phyloP scores from a whole-genome alignment of 2,329 filamentous ascomycete species.

The Botrytis elliptica region DNA sequence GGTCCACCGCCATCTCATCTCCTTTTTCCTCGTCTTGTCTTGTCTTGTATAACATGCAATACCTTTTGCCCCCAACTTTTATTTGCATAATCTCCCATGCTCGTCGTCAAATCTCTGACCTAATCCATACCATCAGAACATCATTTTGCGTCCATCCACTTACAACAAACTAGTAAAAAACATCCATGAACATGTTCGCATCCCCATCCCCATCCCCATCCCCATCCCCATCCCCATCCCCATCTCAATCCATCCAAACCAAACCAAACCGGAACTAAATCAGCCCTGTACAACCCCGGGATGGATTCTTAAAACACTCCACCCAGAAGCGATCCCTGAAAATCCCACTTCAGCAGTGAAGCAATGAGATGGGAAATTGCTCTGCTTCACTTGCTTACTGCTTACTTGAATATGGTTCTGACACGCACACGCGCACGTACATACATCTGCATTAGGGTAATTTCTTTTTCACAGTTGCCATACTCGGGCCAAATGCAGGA shows the following conservation, averaged over 20 bases:
- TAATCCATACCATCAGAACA: not conserved
- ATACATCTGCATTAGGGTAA: slow-evolving; percentile 15
- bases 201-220: not conserved
- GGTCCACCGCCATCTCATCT: slow-evolving; percentile 6
- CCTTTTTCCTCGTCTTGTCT: not conserved
- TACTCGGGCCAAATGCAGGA: slow-evolving; percentile 5
- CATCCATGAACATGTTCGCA: slow-evolving; percentile 5
- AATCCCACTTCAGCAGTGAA: not conserved
- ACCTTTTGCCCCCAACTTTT: not conserved
- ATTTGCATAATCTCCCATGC: not conserved
- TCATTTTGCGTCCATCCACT: not conserved
- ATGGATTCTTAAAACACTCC: slow-evolving; percentile 1
- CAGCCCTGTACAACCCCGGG: slow-evolving; percentile 8
- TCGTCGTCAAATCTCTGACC: not conserved
- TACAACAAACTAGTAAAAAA: not conserved
- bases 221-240: not conserved
- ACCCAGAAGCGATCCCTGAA: not conserved
- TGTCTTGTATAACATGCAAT: slow-evolving; percentile 1
- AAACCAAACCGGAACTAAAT: not conserved
- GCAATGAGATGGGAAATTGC: slow-evolving; percentile 5
- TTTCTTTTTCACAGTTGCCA: not conserved
- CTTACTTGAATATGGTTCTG: slow-evolving; percentile 19
- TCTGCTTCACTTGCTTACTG: not conserved
- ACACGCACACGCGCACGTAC: slow-evolving; percentile 11
- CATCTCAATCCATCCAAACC: not conserved